Conservation (phyloP, 768 basidiomycete species). For the Holtermanniella nyarrowii region DNA sequence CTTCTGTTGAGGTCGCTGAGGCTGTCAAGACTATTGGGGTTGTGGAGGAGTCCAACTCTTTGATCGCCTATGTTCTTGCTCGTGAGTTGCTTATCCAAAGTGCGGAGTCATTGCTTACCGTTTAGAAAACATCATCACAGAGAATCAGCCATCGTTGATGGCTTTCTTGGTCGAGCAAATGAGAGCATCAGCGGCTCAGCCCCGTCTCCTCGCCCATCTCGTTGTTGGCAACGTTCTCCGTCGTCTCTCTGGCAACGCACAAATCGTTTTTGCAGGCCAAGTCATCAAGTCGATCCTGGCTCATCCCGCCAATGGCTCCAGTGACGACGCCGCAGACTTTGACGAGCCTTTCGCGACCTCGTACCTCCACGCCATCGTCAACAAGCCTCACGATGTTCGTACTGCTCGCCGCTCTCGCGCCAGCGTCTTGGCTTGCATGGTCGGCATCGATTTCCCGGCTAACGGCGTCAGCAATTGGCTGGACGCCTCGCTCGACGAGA, state of each 20-base stretch:
- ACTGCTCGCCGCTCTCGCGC: constrained; percentile 18
- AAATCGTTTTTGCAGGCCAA: constrained; percentile 49
- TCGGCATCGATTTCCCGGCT: constrained; percentile 13
- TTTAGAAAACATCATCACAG: constrained; percentile 55
- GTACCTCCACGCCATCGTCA: constrained; percentile 17
- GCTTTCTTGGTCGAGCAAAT: constrained; percentile 50
- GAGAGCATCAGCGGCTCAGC: constrained; percentile 47
- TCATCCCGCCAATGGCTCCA: constrained; percentile 2
- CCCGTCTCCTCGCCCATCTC: constrained; percentile 53
- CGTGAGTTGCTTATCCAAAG: constrained; percentile 43
- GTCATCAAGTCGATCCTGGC: constrained; percentile 11
- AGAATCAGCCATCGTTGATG: constrained; percentile 50
- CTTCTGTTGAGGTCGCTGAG: constrained; percentile 1
- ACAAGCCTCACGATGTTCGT: constrained; percentile 13
- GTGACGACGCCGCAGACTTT: neutral
- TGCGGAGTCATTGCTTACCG: neutral
- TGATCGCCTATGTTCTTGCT: constrained; percentile 55
- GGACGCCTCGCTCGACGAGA: neutral
- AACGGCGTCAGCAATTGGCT: constrained; percentile 12
- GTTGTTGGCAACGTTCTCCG: constrained; percentile 55
- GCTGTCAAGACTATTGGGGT: constrained; percentile 15
- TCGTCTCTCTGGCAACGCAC: constrained; percentile 52
- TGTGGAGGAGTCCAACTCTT: constrained; percentile 47
- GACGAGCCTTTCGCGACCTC: constrained; percentile 1
- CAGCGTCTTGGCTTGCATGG: constrained; percentile 19